phyloP scores from a whole-genome alignment of 371 early-diverging fungal genomes.

The Mucor mucedo region DNA sequence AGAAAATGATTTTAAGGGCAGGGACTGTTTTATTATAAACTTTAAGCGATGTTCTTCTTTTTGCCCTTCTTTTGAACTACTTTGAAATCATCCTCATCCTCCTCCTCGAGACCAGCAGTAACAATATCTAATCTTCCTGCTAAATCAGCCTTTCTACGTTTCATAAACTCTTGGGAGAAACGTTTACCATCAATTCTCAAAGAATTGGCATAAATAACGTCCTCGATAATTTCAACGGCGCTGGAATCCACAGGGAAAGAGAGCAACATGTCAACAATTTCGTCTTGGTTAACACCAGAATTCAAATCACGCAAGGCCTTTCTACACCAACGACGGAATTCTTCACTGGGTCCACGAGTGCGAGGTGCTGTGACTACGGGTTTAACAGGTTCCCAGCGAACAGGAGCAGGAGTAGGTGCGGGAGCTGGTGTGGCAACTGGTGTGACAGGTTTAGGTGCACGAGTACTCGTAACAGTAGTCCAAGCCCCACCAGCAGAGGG shows the following conservation, averaged over 20 bases:
- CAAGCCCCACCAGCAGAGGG: slow-evolving; percentile 29
- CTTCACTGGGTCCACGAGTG: slow-evolving; percentile 62
- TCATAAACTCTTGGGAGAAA: slow-evolving; percentile 83
- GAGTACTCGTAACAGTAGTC: slow-evolving; percentile 54
- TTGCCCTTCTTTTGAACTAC: slow-evolving; percentile 33
- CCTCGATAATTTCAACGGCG: slow-evolving; percentile 79
- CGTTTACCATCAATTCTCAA: slow-evolving; percentile 76
- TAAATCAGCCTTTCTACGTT: slow-evolving; percentile 75
- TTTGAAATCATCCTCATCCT: slow-evolving; percentile 32
- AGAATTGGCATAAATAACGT: slow-evolving; percentile 79
- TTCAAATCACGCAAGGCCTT: slow-evolving; percentile 69
- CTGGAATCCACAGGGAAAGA: slow-evolving; percentile 78
- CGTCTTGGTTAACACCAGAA: slow-evolving; percentile 71
- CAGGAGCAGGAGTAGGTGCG: slow-evolving; percentile 18
- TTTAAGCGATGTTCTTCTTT: slow-evolving; percentile 24
- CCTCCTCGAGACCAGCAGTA: slow-evolving; percentile 26
- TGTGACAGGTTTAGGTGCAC: slow-evolving; percentile 33
- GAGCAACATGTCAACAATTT: slow-evolving; percentile 79
- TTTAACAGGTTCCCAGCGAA: slow-evolving; percentile 40
- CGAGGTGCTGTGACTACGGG: slow-evolving; percentile 26
- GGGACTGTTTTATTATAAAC: background rate
- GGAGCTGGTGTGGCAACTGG: slow-evolving; percentile 18
- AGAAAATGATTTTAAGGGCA: background rate
- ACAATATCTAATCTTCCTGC: slow-evolving; percentile 56
- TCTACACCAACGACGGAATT: slow-evolving; percentile 80